Conservation (phyloP, 352 stramenopile species). For the Hyaloperonospora brassicae region DNA sequence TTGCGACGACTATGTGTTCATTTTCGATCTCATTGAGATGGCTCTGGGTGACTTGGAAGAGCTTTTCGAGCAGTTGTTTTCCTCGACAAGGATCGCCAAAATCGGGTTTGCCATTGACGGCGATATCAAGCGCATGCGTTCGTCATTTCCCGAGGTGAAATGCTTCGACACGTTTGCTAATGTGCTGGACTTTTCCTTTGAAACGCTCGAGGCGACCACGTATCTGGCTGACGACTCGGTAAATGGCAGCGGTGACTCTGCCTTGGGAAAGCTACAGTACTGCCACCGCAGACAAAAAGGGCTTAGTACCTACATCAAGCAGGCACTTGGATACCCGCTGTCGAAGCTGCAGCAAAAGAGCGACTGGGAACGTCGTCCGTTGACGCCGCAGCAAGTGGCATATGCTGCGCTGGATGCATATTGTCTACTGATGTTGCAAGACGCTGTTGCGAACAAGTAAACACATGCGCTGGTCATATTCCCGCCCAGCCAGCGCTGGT, state of each 20-base stretch:
- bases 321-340: slow-evolving; percentile 47
- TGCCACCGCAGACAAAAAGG: slow-evolving; percentile 38
- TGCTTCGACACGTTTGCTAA: slow-evolving; percentile 64
- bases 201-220: slow-evolving; percentile 24
- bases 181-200: slow-evolving; percentile 53
- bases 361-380: slow-evolving; percentile 63
- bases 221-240: slow-evolving; percentile 24
- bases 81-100: slow-evolving; percentile 41
- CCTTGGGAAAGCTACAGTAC: slow-evolving; percentile 18
- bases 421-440: slow-evolving; percentile 70
- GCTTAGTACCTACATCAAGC: slow-evolving; percentile 44
- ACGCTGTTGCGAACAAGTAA: slow-evolving; percentile 17
- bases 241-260: neutral
- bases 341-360: slow-evolving; percentile 67
- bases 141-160: slow-evolving; percentile 54
- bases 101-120: slow-evolving; percentile 57
- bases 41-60: slow-evolving; percentile 56
- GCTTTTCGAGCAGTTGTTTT: slow-evolving; percentile 55
- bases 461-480: neutral
- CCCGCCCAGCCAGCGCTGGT: too few relatives aligned
- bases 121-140: slow-evolving; percentile 59
- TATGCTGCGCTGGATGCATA: slow-evolving; percentile 73
- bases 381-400: slow-evolving; percentile 47
- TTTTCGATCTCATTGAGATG: slow-evolving; percentile 55
- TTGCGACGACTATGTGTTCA: slow-evolving; percentile 55